Base-by-base conservation (phyloP, 805 yeast species). In the Limtongia smithiae region DNA sequence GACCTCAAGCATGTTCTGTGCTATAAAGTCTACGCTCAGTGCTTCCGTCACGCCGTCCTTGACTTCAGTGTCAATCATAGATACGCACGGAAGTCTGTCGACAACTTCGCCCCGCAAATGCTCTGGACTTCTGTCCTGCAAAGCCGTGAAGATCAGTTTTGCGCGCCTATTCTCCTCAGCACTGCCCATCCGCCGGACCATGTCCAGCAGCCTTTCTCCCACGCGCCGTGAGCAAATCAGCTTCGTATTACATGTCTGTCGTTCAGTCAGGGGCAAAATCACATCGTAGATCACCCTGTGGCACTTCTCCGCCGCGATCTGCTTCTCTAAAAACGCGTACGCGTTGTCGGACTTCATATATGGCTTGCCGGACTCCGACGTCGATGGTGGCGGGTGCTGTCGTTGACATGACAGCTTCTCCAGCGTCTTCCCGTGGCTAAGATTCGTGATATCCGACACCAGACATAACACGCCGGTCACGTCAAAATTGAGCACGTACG, bases 141-240 rank as follows among this genome's bases (percentile, higher is more conserved):
- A 17, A 3, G 42, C 33, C 24, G 30, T 17, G 35, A 47, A 51
- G 3, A 47, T 28, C 49, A 36, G 2, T 22, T 21, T 11, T 14
- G 47, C 46, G 8, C 47, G 28, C 14, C 49, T 24, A n/a, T 44
- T 51, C 32, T 46, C 48, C 21, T 42, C 50, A 1, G 37, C 38
- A 20, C 50, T 46, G 24, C 55, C 55, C 55, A 51, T 51, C 21
- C 30, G 37, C 4, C 20, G 8, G 1, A 41, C 55, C 51, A 51
- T 47, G 4, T 51, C 46, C 15, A 42, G 21, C 34, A 51, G 15
- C 37, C 36, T 46, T 18, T 43, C 31, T 34, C 32, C 35, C 34
- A 38, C 48, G 6, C 37, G 28, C 1, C 15, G 24, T 7, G 49
- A 37, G 33, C 55, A 51, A 25, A 40, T 28, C 21, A 47, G 22